These are phyloP conservation scores for Zygosaccharomyces rouxii DNA, from an alignment of 805 yeast genomes.

Conservation along the genomic window DNA sequence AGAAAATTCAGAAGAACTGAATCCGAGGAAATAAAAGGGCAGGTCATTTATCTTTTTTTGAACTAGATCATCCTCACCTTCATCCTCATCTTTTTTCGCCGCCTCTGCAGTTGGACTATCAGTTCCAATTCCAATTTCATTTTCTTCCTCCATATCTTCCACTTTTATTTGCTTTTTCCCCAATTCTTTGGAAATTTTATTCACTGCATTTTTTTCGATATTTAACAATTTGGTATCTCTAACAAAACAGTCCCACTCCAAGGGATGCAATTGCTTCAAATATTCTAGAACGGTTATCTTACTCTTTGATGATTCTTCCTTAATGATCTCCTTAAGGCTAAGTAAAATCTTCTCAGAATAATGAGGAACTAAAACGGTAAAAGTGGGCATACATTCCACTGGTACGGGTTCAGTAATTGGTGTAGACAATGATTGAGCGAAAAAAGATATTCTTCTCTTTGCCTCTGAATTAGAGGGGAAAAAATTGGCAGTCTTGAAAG, in stretches of 20 bases:
- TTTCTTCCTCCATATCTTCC: conserved; percentile 42
- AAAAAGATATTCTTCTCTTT: conserved; percentile 75
- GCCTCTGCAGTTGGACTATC: not conserved
- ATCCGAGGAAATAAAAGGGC: conserved; percentile 71
- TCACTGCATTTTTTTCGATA: conserved; percentile 42
- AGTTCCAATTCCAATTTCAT: conserved; percentile 13
- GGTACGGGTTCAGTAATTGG: conserved; percentile 75
- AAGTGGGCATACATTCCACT: conserved; percentile 68
- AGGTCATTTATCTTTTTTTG: conserved; percentile 51
- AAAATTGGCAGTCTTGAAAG: conserved; percentile 49
- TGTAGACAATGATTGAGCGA: conserved; percentile 84
- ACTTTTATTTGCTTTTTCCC: conserved; percentile 11
- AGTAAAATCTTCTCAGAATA: conserved; percentile 77
- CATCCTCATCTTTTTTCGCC: conserved; percentile 1
- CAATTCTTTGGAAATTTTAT: conserved; percentile 12
- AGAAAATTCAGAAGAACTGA: conserved; percentile 59
- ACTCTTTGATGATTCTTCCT: conserved; percentile 54
- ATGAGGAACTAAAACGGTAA: conserved; percentile 83
- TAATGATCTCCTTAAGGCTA: conserved; percentile 71
- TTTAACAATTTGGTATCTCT: conserved; percentile 66
- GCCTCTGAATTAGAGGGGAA: conserved; percentile 70
- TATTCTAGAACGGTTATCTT: conserved; percentile 75
- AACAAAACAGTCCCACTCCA: conserved; percentile 80
- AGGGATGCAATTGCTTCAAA: conserved; percentile 62
- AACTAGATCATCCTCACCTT: conserved; percentile 23